These are phyloP conservation scores for Hypoxylon fuscum DNA, from an alignment of 495 filamentous ascomycete species.

Conservation along the genomic window DNA sequence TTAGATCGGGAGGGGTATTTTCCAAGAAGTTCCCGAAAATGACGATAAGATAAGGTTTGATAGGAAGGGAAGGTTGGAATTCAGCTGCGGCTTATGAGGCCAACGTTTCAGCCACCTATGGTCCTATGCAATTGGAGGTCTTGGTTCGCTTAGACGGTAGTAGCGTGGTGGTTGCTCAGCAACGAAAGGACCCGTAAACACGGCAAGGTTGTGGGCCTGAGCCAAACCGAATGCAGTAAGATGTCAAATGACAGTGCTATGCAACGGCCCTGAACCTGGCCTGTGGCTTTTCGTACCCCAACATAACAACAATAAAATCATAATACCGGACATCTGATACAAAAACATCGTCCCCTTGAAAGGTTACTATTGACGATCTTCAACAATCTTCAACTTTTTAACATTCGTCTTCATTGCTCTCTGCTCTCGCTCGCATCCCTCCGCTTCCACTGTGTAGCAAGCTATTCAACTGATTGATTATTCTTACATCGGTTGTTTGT, in stretches of 20 bases:
- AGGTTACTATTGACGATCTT: constrained; percentile 20
- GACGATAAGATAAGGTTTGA: constrained; percentile 38
- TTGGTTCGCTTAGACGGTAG: background rate
- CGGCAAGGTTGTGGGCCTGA: background rate
- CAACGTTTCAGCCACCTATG: constrained; percentile 36
- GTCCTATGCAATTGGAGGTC: constrained; percentile 6
- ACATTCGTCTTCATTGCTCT: constrained; percentile 10
- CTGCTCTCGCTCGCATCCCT: constrained; percentile 12
- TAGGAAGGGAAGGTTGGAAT: constrained; percentile 26
- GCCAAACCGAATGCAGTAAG: constrained; percentile 29
- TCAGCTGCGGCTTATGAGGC: constrained; percentile 31
- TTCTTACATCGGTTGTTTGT: constrained; percentile 12
- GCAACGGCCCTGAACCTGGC: constrained; percentile 17
- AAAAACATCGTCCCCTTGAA: constrained; percentile 45
- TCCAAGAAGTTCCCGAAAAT: background rate
- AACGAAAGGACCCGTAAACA: constrained; percentile 38
- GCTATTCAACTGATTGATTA: constrained; percentile 9
- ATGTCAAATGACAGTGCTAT: constrained; percentile 35
- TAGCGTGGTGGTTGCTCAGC: constrained; percentile 35
- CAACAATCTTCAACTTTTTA: constrained; percentile 21
- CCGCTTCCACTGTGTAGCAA: constrained; percentile 2
- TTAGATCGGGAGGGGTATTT: constrained; percentile 13
- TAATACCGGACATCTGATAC: constrained; percentile 37
- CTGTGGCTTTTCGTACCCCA: constrained; percentile 29
- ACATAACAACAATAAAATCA: constrained; percentile 48